A percentile compares a stretch with the other conserved stretches of the same genome.
Evolutionary conservation across 768 basidiomycete genomes (phyloP).

Genomic region (Boletales sp.): DNA sequence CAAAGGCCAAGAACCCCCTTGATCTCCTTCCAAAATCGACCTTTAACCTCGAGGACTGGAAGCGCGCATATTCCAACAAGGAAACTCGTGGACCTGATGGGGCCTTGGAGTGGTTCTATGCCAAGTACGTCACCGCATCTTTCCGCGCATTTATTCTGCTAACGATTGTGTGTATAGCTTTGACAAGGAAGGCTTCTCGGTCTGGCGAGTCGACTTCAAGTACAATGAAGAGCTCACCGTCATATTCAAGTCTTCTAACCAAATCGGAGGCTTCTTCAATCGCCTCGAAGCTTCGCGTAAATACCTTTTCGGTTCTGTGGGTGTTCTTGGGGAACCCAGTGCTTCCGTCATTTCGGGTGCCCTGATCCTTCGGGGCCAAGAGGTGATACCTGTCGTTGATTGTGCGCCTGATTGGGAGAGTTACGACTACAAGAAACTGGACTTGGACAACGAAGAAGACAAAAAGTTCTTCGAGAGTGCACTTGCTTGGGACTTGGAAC

Average conservation of each 20-base stretch:
- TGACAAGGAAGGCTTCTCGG: slow-evolving; percentile 85
- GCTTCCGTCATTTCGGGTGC: slow-evolving; percentile 79
- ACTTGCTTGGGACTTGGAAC: slow-evolving; percentile 89
- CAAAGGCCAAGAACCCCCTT: slow-evolving; percentile 93
- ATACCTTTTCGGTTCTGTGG: slow-evolving; percentile 91
- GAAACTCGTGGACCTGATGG: slow-evolving; percentile 86
- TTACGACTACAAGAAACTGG: slow-evolving; percentile 76
- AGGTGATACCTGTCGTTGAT: slow-evolving; percentile 63
- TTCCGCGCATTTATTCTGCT: not conserved
- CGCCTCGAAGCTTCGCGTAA: slow-evolving; percentile 96
- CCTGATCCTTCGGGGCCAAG: slow-evolving; percentile 80
- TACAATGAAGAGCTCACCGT: slow-evolving; percentile 92
- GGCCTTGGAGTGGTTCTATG: slow-evolving; percentile 93
- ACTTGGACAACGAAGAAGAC: slow-evolving; percentile 67
- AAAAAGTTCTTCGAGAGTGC: slow-evolving; percentile 91
- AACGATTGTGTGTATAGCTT: slow-evolving; percentile 46
- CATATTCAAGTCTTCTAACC: slow-evolving; percentile 93
- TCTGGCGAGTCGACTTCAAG: slow-evolving; percentile 94
- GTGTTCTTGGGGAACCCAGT: slow-evolving; percentile 81
- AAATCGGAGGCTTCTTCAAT: slow-evolving; percentile 94
- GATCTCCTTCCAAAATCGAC: slow-evolving; percentile 85
- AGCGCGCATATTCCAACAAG: slow-evolving; percentile 95
- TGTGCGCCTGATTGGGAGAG: slow-evolving; percentile 92
- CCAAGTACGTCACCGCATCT: slow-evolving; percentile 56
- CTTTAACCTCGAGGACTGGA: slow-evolving; percentile 95